Percentiles rank a stretch among this genome's conserved stretches.
Evolutionary conservation across 129 eudicot genomes (phyloP).

Genomic region (Logfia minima): DNA sequence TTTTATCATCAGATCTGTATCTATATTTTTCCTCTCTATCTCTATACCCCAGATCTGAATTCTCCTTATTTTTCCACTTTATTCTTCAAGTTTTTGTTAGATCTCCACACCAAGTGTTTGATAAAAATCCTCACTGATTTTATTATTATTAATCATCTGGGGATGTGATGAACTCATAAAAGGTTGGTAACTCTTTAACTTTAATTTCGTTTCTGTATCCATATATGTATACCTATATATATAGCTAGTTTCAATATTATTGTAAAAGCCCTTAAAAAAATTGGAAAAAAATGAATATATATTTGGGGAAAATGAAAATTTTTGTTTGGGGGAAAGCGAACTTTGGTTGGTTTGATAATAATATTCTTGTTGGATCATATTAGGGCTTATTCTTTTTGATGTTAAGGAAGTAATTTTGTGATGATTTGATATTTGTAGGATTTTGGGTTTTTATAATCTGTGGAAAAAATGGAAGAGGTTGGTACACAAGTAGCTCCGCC

Average conservation of each 20-base stretch:
- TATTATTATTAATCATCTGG: not conserved
- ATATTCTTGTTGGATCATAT: conserved; percentile 9
- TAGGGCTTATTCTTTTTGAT: conserved; percentile 11
- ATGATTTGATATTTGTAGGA: not conserved
- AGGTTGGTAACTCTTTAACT: not conserved
- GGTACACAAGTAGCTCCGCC: conserved; percentile 81
- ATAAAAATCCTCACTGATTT: not conserved
- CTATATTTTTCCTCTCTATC: not conserved
- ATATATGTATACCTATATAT: not conserved
- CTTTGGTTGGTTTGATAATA: not conserved
- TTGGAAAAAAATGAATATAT: not conserved
- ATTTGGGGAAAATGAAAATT: not conserved
- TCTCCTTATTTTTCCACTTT: not conserved
- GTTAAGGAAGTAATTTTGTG: conserved; percentile 18
- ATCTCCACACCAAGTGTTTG: conserved; percentile 9
- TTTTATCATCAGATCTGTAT: conserved; percentile 28
- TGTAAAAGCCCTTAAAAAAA: conserved; percentile 6
- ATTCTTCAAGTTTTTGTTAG: not conserved
- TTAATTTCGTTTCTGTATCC: not conserved
- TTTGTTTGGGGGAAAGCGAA: not conserved
- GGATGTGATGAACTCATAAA: not conserved
- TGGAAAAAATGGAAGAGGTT: conserved; percentile 67
- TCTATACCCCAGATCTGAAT: conserved; percentile 27
- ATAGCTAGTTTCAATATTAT: conserved; percentile 1
- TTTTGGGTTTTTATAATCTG: not conserved